Evolutionary conservation across 257 asterid species (phyloP).

Genomic region (Cinchona pubescens): DNA sequence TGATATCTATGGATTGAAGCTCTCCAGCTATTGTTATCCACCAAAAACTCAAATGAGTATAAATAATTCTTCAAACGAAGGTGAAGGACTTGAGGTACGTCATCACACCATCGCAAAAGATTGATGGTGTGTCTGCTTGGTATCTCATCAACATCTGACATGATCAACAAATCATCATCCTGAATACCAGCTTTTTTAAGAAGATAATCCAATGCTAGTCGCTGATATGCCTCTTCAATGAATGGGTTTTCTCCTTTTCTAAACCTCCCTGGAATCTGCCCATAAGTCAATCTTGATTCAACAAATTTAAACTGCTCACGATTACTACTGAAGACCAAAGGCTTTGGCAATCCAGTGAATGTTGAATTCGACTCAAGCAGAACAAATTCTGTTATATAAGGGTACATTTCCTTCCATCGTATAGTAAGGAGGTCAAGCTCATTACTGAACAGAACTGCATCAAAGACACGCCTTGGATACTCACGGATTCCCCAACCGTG

Average conservation of each 20-base stretch:
- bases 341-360: constrained; percentile 72
- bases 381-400: constrained; percentile 66
- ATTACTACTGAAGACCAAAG: constrained; percentile 45
- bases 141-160: constrained; percentile 82
- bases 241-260: constrained; percentile 75
- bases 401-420: constrained; percentile 79
- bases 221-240: constrained; percentile 79
- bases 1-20: constrained; percentile 70
- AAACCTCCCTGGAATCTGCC: constrained; percentile 72
- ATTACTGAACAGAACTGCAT: constrained; percentile 76
- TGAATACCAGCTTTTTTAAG: constrained; percentile 79
- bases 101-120: constrained; percentile 83
- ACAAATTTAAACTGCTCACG: constrained; percentile 57
- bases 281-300: constrained; percentile 67
- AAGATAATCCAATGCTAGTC: constrained; percentile 76
- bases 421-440: constrained; percentile 69
- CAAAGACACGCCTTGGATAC: constrained; percentile 79
- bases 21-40: constrained; percentile 75
- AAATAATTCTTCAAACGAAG: constrained; percentile 72
- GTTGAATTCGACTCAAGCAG: constrained; percentile 84
- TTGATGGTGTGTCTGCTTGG: constrained; percentile 73
- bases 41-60: constrained; percentile 74
- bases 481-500: constrained; percentile 83
- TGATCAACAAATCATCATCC: constrained; percentile 69
- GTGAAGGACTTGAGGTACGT: constrained; percentile 63